phyloP scores from a whole-genome alignment of 2,329 filamentous ascomycete species.

The Penicillium sp. region DNA sequence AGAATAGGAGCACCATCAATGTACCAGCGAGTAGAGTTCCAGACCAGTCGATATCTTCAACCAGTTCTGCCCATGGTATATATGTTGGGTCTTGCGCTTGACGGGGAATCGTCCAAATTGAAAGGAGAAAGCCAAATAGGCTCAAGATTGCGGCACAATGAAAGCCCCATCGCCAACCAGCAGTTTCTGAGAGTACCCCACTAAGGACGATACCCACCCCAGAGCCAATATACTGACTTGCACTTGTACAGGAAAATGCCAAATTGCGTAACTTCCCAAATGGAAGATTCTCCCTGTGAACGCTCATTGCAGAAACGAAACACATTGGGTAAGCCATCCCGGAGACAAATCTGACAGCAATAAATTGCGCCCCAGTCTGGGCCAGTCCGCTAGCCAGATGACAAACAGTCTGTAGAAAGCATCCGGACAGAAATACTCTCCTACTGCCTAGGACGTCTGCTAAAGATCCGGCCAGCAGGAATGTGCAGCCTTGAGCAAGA shows the following conservation, averaged over 20 bases:
- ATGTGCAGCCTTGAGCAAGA: conserved; percentile 7
- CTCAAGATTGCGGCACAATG: conserved; percentile 13
- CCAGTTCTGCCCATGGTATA: background rate
- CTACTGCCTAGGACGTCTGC: conserved; percentile 6
- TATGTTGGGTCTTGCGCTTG: background rate
- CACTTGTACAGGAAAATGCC: conserved; percentile 49
- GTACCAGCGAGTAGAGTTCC: conserved; percentile 9
- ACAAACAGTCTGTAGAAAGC: conserved; percentile 1
- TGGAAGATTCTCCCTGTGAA: conserved; percentile 28
- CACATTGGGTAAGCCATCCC: conserved; percentile 8
- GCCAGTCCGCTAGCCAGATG: background rate
- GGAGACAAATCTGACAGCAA: conserved; percentile 4
- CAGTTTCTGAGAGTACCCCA: conserved; percentile 45
- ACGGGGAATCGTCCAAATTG: conserved; percentile 8
- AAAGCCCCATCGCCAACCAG: conserved; percentile 50
- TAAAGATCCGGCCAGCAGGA: conserved; percentile 10
- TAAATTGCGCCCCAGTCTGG: background rate
- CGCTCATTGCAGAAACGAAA: conserved; percentile 7
- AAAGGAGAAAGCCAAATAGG: background rate
- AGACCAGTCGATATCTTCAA: conserved; percentile 13
- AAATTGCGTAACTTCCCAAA: conserved; percentile 47
- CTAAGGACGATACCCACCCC: conserved; percentile 49
- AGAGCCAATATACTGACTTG: conserved; percentile 50
- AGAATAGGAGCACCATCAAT: conserved; percentile 9
- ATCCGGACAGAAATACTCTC: conserved; percentile 6